Conservation (phyloP, 805 yeast genomes). For the Kregervanrija pseudodelftensis region DNA sequence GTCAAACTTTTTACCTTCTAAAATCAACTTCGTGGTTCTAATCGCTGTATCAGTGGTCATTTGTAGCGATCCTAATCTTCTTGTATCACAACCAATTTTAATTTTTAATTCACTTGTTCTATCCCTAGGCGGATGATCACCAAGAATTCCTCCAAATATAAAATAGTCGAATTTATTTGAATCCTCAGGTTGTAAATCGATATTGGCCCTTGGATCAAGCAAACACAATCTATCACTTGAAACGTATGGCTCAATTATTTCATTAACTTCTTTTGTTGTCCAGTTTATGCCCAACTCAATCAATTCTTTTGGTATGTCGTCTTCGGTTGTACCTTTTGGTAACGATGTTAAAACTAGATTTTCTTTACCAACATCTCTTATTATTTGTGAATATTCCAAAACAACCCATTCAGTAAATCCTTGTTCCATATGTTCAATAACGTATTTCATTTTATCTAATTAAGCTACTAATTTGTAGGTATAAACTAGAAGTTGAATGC, state of each 20-base stretch:
- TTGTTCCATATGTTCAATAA: conserved; percentile 95
- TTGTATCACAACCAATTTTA: conserved; percentile 79
- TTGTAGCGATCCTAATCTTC: conserved; percentile 80
- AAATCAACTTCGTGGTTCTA: conserved; percentile 77
- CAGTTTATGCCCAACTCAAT: conserved; percentile 62
- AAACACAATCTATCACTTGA: conserved; percentile 56
- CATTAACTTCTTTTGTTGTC: conserved; percentile 68
- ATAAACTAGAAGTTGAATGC: too few species aligned
- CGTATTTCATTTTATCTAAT: conserved; percentile 60
- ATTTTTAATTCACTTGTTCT: conserved; percentile 82
- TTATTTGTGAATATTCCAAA: conserved; percentile 77
- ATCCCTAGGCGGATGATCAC: conserved; percentile 90
- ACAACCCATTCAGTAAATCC: conserved; percentile 96
- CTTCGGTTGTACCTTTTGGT: conserved; percentile 51
- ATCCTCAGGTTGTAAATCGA: conserved; percentile 71
- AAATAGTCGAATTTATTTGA: conserved; percentile 66
- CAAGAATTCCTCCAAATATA: conserved; percentile 93
- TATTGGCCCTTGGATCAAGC: conserved; percentile 80
- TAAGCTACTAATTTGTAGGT: too few species aligned
- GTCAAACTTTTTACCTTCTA: conserved; percentile 56
- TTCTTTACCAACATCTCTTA: conserved; percentile 72
- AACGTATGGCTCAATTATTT: conserved; percentile 40
- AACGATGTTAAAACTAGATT: conserved; percentile 74
- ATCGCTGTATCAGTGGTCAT: conserved; percentile 99
- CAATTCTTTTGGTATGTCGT: conserved; percentile 58